Conservation (phyloP, 2,329 filamentous ascomycete species). For the Hypoxylon sp. region DNA sequence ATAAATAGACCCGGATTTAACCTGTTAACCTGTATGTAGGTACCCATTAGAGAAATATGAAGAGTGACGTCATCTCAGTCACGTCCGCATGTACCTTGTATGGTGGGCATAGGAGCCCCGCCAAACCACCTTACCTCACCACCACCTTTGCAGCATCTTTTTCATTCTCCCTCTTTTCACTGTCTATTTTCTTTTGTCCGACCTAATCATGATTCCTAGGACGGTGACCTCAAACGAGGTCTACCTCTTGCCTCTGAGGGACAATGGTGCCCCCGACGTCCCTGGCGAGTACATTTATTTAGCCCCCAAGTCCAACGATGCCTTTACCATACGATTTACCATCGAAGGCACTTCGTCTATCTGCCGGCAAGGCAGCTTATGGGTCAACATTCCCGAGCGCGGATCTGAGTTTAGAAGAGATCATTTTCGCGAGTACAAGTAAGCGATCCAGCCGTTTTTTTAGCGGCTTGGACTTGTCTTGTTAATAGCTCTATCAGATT, state of each 20-base stretch:
- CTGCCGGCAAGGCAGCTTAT: constrained; percentile 92
- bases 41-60: too few relatives aligned
- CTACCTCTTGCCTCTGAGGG: constrained; percentile 90
- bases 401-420: constrained; percentile 82
- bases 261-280: constrained; percentile 92
- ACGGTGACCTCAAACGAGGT: constrained; percentile 78
- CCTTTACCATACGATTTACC: constrained; percentile 85
- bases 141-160: neutral
- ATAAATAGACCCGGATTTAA: too few relatives aligned
- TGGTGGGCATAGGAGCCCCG: neutral
- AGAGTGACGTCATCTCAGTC: neutral
- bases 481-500: constrained; percentile 67
- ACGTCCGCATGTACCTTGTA: neutral
- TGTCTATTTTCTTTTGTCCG: neutral
- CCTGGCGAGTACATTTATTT: constrained; percentile 93
- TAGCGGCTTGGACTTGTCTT: neutral
- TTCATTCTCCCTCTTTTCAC: neutral
- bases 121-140: neutral
- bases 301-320: constrained; percentile 78
- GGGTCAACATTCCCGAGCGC: constrained; percentile 91
- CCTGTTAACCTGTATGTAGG: too few relatives aligned
- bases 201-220: constrained; percentile 65
- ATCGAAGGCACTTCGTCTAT: constrained; percentile 97
- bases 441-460: constrained; percentile 54
- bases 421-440: constrained; percentile 91